Percentiles rank a stretch among this genome's conserved stretches.
Conservation (phyloP, 768 basidiomycete species). For the Stropharia rugosoannulata region DNA sequence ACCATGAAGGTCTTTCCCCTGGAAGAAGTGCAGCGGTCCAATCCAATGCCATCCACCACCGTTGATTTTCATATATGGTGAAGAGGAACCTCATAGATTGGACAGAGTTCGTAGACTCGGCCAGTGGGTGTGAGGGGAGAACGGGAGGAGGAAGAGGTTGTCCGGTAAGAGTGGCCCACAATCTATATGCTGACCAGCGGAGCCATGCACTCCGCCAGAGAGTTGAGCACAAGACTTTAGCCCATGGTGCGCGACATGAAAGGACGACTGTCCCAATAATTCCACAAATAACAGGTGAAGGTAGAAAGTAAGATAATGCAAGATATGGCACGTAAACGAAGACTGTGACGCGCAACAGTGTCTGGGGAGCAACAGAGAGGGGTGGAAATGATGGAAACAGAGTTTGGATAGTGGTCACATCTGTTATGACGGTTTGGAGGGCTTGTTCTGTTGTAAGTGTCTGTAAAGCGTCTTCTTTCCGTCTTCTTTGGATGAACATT, state of each 20-base stretch:
- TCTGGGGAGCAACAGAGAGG: conserved; percentile 24
- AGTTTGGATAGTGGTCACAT: conserved; percentile 64
- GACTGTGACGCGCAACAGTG: conserved; percentile 55
- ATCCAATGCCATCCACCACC: conserved; percentile 98
- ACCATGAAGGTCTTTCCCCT: conserved; percentile 90
- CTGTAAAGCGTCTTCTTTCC: conserved; percentile 5
- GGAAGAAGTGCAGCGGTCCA: conserved; percentile 94
- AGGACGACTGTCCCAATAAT: conserved; percentile 57
- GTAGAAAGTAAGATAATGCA: conserved; percentile 58
- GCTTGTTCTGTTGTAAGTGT: conserved; percentile 17
- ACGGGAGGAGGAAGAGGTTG: conserved; percentile 44
- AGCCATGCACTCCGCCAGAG: conserved; percentile 68
- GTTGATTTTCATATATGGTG: conserved; percentile 91
- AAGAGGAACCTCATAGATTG: conserved; percentile 75
- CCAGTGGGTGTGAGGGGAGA: conserved; percentile 31
- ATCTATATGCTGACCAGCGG: conserved; percentile 58
- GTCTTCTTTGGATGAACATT: conserved; percentile 16
- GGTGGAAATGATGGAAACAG: conserved; percentile 47
- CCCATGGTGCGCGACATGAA: conserved; percentile 71
- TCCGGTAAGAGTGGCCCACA: conserved; percentile 54
- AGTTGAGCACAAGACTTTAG: conserved; percentile 46
- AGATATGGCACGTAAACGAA: conserved; percentile 67
- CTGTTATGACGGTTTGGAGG: conserved; percentile 42
- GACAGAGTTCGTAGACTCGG: conserved; percentile 31
- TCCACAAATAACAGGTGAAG: conserved; percentile 60